These are phyloP conservation scores for Eurotiales sp. DNA, from an alignment of 2,329 filamentous ascomycete species.

Conservation along the genomic window DNA sequence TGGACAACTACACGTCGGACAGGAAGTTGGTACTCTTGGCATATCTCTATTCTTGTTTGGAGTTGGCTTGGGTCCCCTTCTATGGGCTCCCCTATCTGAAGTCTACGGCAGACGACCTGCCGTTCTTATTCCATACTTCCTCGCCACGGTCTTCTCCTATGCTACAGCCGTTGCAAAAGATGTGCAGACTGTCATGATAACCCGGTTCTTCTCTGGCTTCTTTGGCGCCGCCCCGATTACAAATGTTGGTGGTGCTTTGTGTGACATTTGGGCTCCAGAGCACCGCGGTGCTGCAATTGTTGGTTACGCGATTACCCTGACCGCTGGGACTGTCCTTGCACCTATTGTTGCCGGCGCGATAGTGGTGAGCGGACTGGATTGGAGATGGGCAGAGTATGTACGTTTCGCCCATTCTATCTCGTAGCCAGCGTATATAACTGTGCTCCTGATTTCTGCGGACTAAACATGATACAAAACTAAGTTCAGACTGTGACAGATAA, in stretches of 20 bases:
- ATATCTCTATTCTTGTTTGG: constrained; percentile 61
- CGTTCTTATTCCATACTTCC: constrained; percentile 54
- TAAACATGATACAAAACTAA: constrained; percentile 23
- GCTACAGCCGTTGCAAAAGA: background rate
- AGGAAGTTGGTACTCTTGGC: constrained; percentile 51
- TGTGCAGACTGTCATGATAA: background rate
- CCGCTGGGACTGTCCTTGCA: background rate
- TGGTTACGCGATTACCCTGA: constrained; percentile 6
- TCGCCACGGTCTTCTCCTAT: constrained; percentile 2
- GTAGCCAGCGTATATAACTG: too few relatives aligned
- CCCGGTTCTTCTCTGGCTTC: constrained; percentile 60
- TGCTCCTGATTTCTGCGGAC: too few relatives aligned
- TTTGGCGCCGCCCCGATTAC: constrained; percentile 64
- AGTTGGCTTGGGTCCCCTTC: constrained; percentile 56
- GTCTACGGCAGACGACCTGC: constrained; percentile 45
- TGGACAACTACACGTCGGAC: constrained; percentile 58
- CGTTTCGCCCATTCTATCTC: constrained; percentile 47
- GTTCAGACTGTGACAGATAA: constrained; percentile 40
- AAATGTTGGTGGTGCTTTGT: constrained; percentile 65
- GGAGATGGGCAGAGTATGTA: constrained; percentile 57
- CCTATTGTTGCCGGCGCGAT: constrained; percentile 48
- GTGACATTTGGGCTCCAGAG: constrained; percentile 60
- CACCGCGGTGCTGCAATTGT: constrained; percentile 36
- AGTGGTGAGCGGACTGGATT: constrained; percentile 37
- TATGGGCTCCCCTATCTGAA: constrained; percentile 59